These are phyloP conservation scores for Murraya paniculata DNA, from an alignment of 345 rosid species.

Conservation along the genomic window DNA sequence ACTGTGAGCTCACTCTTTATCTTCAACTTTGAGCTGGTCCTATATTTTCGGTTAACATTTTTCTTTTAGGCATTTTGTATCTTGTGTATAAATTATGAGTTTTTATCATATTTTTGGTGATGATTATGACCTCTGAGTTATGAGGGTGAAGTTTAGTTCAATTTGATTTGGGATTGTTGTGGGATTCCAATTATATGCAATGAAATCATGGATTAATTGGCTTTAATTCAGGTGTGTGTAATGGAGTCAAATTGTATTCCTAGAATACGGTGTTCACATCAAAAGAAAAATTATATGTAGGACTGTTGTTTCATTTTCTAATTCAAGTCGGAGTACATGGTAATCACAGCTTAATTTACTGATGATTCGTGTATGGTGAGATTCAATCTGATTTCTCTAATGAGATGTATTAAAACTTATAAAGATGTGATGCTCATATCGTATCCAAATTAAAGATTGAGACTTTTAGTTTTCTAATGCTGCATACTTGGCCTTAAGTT, in stretches of 20 bases:
- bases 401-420: background rate
- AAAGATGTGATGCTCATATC: background rate
- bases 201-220: background rate
- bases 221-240: background rate
- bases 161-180: background rate
- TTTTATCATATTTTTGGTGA: background rate
- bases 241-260: slow-evolving; percentile 7
- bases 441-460: slow-evolving; percentile 5
- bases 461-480: background rate
- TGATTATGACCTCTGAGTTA: background rate
- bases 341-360: background rate
- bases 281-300: background rate
- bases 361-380: background rate
- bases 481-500: background rate
- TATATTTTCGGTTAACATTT: background rate
- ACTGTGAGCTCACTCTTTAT: slow-evolving; percentile 49
- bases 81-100: background rate
- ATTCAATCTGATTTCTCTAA: background rate
- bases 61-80: background rate
- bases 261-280: background rate
- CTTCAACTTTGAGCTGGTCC: background rate
- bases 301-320: background rate
- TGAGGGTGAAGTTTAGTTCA: background rate
- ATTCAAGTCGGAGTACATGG: background rate
- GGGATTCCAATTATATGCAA: background rate